A percentile compares a stretch with the other conserved stretches of the same genome.
These are phyloP conservation scores for Bathelium albidoporum DNA, from an alignment of 495 filamentous ascomycete genomes.

Conservation along the genomic window DNA sequence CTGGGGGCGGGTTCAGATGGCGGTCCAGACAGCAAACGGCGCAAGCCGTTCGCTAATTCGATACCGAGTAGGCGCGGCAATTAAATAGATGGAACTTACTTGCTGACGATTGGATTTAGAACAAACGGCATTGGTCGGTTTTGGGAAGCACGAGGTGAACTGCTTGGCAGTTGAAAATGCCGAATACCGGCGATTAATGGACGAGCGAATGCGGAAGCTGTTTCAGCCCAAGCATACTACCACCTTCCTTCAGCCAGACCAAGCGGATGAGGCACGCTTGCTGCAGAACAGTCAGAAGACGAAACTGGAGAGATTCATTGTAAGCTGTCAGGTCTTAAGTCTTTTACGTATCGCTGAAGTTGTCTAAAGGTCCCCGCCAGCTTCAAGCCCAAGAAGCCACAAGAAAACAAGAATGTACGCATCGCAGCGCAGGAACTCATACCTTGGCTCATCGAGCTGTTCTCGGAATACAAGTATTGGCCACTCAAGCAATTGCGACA, in stretches of 20 bases:
- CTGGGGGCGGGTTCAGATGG: conserved; percentile 6
- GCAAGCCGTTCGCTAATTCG: conserved; percentile 9
- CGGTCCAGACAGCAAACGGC: conserved; percentile 17
- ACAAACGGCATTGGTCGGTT: conserved; percentile 67
- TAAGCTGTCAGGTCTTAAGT: background rate
- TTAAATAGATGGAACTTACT: background rate
- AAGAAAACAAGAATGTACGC: conserved; percentile 73
- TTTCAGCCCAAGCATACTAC: conserved; percentile 51
- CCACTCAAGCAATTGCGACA: conserved; percentile 69
- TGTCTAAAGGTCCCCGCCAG: background rate
- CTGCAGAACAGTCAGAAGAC: background rate
- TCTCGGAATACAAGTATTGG: conserved; percentile 81
- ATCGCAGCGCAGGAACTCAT: conserved; percentile 78
- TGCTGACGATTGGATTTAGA: conserved; percentile 38
- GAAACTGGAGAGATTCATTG: background rate
- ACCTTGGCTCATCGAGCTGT: conserved; percentile 70
- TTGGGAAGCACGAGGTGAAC: conserved; percentile 63
- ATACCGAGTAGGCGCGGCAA: conserved; percentile 59
- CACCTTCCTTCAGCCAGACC: conserved; percentile 29
- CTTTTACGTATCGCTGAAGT: background rate
- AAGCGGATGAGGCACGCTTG: background rate
- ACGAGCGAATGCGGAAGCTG: conserved; percentile 48
- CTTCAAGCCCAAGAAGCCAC: conserved; percentile 33
- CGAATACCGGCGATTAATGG: conserved; percentile 55
- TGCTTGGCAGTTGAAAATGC: conserved; percentile 65